Percentiles rank a stretch among this genome's conserved stretches.
These are phyloP conservation scores for Scheffersomyces lignicola DNA, from an alignment of 1,139 yeast species.

Conservation along the genomic window DNA sequence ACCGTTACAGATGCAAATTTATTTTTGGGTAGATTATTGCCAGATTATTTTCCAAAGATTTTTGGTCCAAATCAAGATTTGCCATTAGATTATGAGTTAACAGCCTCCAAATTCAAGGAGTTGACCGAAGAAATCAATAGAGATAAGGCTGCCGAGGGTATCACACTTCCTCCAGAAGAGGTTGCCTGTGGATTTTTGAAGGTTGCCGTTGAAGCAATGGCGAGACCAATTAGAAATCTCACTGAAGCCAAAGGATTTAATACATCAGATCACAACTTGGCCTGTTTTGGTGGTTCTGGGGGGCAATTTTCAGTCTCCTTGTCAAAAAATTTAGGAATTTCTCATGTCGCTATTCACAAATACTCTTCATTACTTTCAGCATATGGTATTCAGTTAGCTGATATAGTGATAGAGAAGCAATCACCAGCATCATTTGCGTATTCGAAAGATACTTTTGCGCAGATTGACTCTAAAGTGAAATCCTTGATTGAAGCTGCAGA, in stretches of 20 bases:
- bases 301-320: conserved; percentile 45
- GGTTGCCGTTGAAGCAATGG: conserved; percentile 49
- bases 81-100: conserved; percentile 35
- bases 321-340: conserved; percentile 40
- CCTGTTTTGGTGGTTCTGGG: conserved; percentile 50
- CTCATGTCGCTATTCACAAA: conserved; percentile 41
- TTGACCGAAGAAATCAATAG: conserved; percentile 35
- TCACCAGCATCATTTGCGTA: conserved; percentile 49
- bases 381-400: conserved; percentile 45
- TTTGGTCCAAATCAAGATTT: conserved; percentile 46
- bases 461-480: conserved; percentile 26
- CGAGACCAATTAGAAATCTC: conserved; percentile 44
- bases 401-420: conserved; percentile 61
- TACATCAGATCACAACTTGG: conserved; percentile 42
- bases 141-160: conserved; percentile 21
- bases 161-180: conserved; percentile 34
- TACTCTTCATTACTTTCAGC: conserved; percentile 48
- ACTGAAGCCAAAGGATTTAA: conserved; percentile 46
- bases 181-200: conserved; percentile 45
- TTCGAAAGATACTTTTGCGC: conserved; percentile 15
- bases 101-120: conserved; percentile 28
- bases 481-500: conserved; percentile 26
- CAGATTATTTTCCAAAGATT: conserved; percentile 42
- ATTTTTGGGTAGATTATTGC: conserved; percentile 40
- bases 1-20: conserved; percentile 50